Evolutionary conservation across 306 rosid genomes (phyloP).

Genomic region (Cercis canadensis): DNA sequence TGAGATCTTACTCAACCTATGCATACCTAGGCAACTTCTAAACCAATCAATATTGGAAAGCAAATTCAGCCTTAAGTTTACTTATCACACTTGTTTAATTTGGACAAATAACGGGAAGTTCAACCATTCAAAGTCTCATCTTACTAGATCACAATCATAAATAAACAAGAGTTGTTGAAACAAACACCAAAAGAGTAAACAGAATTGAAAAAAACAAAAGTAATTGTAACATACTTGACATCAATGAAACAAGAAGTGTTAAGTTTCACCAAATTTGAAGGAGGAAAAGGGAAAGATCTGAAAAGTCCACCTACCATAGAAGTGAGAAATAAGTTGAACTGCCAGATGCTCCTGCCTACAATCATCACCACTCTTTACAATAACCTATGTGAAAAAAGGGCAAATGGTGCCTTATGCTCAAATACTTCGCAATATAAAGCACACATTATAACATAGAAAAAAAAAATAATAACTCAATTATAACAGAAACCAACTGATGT

Average conservation of each 20-base stretch:
- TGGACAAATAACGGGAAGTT: background rate
- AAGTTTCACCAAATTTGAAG: slow-evolving; percentile 18
- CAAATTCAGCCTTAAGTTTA: slow-evolving; percentile 13
- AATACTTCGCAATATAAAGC: slow-evolving; percentile 26
- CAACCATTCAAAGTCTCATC: slow-evolving; percentile 10
- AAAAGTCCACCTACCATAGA: slow-evolving; percentile 69
- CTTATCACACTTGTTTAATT: slow-evolving; percentile 1
- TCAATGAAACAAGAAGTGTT: slow-evolving; percentile 11
- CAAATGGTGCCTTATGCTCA: slow-evolving; percentile 28
- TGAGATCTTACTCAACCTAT: background rate
- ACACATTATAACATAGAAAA: slow-evolving; percentile 23
- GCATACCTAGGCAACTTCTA: slow-evolving; percentile 10
- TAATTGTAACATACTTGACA: slow-evolving; percentile 21
- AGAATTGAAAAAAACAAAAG: background rate
- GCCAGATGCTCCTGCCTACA: slow-evolving; percentile 99
- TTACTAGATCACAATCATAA: slow-evolving; percentile 24
- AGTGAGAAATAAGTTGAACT: slow-evolving; percentile 98
- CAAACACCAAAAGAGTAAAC: slow-evolving; percentile 12
- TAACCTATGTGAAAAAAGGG: slow-evolving; percentile 59
- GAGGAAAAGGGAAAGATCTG: slow-evolving; percentile 12
- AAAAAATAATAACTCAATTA: slow-evolving; percentile 13
- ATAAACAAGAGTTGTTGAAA: slow-evolving; percentile 2
- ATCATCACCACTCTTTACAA: slow-evolving; percentile 99
- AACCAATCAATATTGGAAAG: background rate
- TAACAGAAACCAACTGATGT: slow-evolving; percentile 22